phyloP scores from a whole-genome alignment of 768 basidiomycete species.

The Cystofilobasidium bisporidii region DNA sequence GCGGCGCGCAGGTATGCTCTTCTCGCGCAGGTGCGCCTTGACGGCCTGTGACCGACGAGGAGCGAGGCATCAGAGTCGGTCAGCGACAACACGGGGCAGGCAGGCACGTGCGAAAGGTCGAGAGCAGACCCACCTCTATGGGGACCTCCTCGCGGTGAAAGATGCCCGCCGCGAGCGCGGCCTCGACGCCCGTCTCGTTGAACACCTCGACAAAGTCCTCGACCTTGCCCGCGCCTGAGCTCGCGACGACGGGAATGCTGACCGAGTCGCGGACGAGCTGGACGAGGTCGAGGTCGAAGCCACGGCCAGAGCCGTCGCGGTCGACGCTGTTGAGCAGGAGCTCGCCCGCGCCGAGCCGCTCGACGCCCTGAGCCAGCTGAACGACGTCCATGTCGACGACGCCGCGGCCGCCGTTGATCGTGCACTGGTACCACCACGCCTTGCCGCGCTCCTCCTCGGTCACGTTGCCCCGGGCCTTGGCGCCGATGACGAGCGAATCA shows the following conservation, averaged over 20 bases:
- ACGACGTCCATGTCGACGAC: conserved; percentile 71
- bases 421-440: conserved; percentile 99
- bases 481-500: conserved; percentile 38
- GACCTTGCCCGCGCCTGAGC: conserved; percentile 76
- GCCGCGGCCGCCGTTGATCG: conserved; percentile 86
- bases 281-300: conserved; percentile 81
- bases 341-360: conserved; percentile 85
- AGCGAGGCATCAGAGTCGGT: too few species aligned
- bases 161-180: conserved; percentile 91
- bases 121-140: conserved; percentile 46
- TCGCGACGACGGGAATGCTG: conserved; percentile 84
- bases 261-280: conserved; percentile 64
- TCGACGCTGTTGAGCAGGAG: conserved; percentile 93
- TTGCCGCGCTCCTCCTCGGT: conserved; percentile 54
- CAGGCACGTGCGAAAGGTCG: neutral
- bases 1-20: conserved; percentile 33
- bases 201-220: conserved; percentile 88
- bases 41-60: conserved; percentile 48
- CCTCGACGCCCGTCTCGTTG: conserved; percentile 56
- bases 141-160: conserved; percentile 85
- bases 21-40: conserved; percentile 47
- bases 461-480: conserved; percentile 26
- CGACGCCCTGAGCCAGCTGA: conserved; percentile 84
- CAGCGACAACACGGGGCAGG: too few species aligned
- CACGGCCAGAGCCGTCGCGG: conserved; percentile 81